These are phyloP conservation scores for Monosporascus sp. DNA, from an alignment of 2,329 filamentous ascomycete genomes.

Conservation along the genomic window DNA sequence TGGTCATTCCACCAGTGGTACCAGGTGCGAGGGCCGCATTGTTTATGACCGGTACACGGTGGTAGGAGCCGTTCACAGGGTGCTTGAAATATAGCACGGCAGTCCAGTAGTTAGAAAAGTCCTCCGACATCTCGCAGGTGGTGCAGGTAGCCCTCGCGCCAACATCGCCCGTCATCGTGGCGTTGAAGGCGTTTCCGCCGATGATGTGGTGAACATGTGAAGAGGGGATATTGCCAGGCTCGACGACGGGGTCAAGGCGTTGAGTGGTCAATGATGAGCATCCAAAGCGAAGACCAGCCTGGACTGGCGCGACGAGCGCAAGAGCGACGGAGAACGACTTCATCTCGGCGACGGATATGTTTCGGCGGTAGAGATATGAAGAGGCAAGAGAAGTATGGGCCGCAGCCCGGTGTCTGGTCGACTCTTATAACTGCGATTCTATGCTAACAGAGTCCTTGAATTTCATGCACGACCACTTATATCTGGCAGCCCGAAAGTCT, in stretches of 20 bases:
- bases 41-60: slow-evolving; percentile 22
- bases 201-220: slow-evolving; percentile 27
- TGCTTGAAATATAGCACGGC: slow-evolving; percentile 28
- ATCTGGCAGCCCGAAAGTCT: slow-evolving; percentile 5
- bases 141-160: slow-evolving; percentile 25
- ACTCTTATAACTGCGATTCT: slow-evolving; percentile 9
- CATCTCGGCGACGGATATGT: slow-evolving; percentile 15
- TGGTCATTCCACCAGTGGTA: slow-evolving; percentile 25
- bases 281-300: slow-evolving; percentile 25
- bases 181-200: slow-evolving; percentile 29
- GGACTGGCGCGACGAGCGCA: slow-evolving; percentile 22
- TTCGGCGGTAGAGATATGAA: slow-evolving; percentile 4
- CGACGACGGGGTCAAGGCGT: slow-evolving; percentile 25
- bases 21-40: slow-evolving; percentile 23
- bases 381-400: background rate
- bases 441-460: background rate
- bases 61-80: slow-evolving; percentile 26
- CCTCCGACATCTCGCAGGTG: slow-evolving; percentile 19
- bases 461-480: slow-evolving; percentile 2
- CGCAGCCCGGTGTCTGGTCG: background rate
- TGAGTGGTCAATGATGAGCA: slow-evolving; percentile 26
- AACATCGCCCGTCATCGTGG: slow-evolving; percentile 23
- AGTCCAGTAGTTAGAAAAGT: slow-evolving; percentile 29
- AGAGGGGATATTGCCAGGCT: slow-evolving; percentile 22
- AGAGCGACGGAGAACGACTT: slow-evolving; percentile 20